Base-by-base conservation (phyloP, 169 alveolate genomes). In the Cytauxzoon felis region DNA sequence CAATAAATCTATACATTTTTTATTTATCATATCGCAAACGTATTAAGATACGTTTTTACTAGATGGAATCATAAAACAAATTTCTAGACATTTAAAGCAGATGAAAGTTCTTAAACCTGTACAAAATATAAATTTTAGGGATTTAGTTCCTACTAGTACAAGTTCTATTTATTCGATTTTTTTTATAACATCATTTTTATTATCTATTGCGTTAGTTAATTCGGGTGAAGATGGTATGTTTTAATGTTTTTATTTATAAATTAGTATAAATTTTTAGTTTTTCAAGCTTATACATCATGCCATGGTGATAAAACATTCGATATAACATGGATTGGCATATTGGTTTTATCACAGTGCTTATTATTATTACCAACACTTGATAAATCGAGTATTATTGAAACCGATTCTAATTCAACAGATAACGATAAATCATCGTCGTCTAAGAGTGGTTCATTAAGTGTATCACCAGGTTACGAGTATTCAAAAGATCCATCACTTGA, bases 261-360 rank as follows among this genome's bases (percentile, higher is more conserved):
- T 5, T 13, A 38, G 29, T 42, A 67, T 11, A 11, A 23, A 16
- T 45, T 19, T 23, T 41, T 66, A 71, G 82, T 73, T 30, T 73
- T 73, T 58, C 57, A 68, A 19, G 27, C 13, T 11, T 73, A 48
- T 36, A 73, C 84, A n/a, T 53, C 72, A 9, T 73, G 84, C 32
- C 62, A 64, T 16, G 84, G 84, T 26, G 42, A 5, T 21, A 29
- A 29, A 18, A 79, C 53, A 19, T 61, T 47, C 62, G 32, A 43
- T 49, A 63, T 73, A 13, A 73, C 53, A 50, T 29, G 52, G 18
- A 48, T 73, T 51, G 69, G 52, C 4, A 72, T 51, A 16, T 24
- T 73, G 50, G 59, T 73, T 24, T 33, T 63, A 27, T 33, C 65
- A 11, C 84, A 73, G 49, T 59, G 52, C 29, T 11, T 61, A 13